Evolutionary conservation across 768 basidiomycete species (phyloP), one percentile per base, ranked within the genome.

Genomic region (Tremella mesenterica): DNA sequence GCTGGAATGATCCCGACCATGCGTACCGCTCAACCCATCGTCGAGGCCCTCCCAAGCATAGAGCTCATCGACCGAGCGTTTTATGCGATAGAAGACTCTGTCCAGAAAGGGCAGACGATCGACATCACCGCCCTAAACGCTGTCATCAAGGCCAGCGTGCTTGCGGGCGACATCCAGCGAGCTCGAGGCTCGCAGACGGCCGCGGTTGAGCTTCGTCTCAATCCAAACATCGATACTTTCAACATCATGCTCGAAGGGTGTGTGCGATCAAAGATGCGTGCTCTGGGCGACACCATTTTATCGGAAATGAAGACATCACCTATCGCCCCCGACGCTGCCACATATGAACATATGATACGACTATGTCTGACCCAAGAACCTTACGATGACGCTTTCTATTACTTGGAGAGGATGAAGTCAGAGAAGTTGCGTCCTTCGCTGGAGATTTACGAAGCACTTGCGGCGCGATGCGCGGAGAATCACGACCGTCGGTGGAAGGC

Each of bases 311-410:
- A 81, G 64, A 74, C 44, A 0, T 31, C 21, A 4, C 75, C 75
- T 29, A 63, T 87, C 55, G 74, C 75, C 50, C 81, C 83, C 16
- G 77, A 88, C 65, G 70, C 73, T 33, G 73, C 75, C 26, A 86
- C 83, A 2, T 88, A 83, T 70, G 80, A 83, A 61, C 76, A 77
- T 28, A 78, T 89, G 73, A 80, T 91, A 56, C 58, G 75, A 10
- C 78, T 91, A 3, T 85, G 82, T 64, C 77, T 91, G 13, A 81
- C 82, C 0, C 84, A 86, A 63, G 71, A 79, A 7, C 77, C 75
- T 2, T 92, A 88, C 71, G 88, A 90, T 65, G 86, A 88, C 56
- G 86, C 88, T 0, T 91, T 91, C 74, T 83, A 82, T 66, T 89
- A 87, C 72, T 78, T 93, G 28, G 88, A 90, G 69, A 85, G 86